Base-by-base conservation (phyloP, 148 eudicot genomes). In the Hydrangea macrophylla region DNA sequence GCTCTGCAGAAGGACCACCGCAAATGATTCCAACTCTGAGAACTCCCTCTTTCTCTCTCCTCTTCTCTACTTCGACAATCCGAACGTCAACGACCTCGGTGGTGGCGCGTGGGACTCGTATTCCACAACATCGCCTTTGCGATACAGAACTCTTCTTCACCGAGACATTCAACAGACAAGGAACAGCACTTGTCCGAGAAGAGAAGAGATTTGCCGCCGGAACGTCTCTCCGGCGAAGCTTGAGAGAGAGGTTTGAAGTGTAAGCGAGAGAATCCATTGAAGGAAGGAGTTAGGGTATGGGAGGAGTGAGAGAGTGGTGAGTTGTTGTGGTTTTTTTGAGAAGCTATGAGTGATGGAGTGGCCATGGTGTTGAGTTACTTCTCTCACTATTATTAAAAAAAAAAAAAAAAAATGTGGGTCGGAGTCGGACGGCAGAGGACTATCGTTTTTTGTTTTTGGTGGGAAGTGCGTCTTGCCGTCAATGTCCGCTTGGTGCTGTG, bases 1-100 rank as follows among this genome's bases (percentile, higher is more conserved):
- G 96, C 78, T 92, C 96, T 23, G 86, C 76, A 7, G 97, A 92
- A 10, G 97, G 97, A 50, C 97, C 97, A 7, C 97, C 97, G 40
- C 97, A 92, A 1, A 92, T 73, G 45, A 92, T 65, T 58, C 92
- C 97, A n/a, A 92, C 88, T 72, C 90, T 82, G 64, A 92, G 73
- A 18, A 79, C 72, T 60, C 44, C 71, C 6, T 67, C 72, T 60
- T 76, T 71, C 64, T 77, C 81, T 76, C 56, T 60, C 68, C 60
- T 67, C 20, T 58, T 37, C 17, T 68, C 75, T 32, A 65, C 77
- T 58, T 74, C 53, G 13, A 23, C 51, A 9, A 5, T 27, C 51
- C 13, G 42, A 55, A 71, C 78, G 42, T 67, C 76, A 6, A 57
- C 62, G 13, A 27, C 64, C n/a, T 75, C 67, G 25, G 37, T 30